phyloP scores from a whole-genome alignment of 2,329 filamentous ascomycete genomes.

The Stachybotrys chlorohalonatus region DNA sequence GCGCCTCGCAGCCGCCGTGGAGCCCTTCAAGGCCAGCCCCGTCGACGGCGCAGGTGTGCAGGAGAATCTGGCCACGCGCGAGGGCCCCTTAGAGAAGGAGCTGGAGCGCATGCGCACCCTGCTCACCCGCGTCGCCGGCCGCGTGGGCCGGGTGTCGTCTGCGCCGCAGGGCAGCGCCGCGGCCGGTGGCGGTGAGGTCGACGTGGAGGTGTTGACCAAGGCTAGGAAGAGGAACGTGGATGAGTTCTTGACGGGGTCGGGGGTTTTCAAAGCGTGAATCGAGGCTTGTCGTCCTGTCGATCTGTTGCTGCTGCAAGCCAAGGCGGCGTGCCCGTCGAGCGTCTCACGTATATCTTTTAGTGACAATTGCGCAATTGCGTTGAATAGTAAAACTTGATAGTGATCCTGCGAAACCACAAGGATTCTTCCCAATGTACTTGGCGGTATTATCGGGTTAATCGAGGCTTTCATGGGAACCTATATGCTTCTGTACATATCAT shows the following conservation, averaged over 20 bases:
- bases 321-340: too few relatives aligned
- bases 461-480: too few relatives aligned
- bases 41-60: slow-evolving; percentile 38
- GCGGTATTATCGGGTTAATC: too few relatives aligned
- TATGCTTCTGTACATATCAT: too few relatives aligned
- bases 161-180: background rate
- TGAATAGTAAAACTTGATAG: too few relatives aligned
- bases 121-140: slow-evolving; percentile 48
- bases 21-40: slow-evolving; percentile 23
- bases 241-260: slow-evolving; percentile 24
- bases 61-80: slow-evolving; percentile 56
- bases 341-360: too few relatives aligned
- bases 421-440: too few relatives aligned
- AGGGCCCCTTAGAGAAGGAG: slow-evolving; percentile 57
- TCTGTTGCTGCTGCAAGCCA: too few relatives aligned
- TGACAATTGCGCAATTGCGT: too few relatives aligned
- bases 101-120: slow-evolving; percentile 58
- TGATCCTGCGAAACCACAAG: too few relatives aligned
- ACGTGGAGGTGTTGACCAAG: slow-evolving; percentile 25
- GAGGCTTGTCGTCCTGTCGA: too few relatives aligned
- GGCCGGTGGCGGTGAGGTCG: slow-evolving; percentile 11
- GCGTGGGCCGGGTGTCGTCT: slow-evolving; percentile 32
- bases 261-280: background rate
- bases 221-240: slow-evolving; percentile 34
- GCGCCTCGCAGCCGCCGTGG: slow-evolving; percentile 39